Conservation (phyloP, 2,329 filamentous ascomycete species). For the Coccinonectria pachysandricola region DNA sequence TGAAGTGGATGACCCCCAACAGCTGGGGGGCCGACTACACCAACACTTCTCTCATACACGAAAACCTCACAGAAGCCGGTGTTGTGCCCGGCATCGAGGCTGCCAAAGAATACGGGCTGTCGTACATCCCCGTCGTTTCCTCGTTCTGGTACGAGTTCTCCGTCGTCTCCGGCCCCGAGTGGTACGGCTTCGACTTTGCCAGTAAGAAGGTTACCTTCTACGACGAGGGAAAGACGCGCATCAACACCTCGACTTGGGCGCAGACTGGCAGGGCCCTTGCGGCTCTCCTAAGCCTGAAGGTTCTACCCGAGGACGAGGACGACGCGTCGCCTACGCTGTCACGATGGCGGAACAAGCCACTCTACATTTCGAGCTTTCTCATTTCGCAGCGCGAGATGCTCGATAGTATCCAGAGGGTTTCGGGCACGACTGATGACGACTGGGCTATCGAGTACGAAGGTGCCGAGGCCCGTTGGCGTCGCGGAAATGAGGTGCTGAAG, state of each 20-base stretch:
- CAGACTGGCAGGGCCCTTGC: conserved; percentile 49
- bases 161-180: conserved; percentile 25
- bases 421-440: conserved; percentile 44
- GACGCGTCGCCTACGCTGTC: conserved; percentile 22
- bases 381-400: conserved; percentile 56
- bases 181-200: conserved; percentile 40
- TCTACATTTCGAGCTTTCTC: conserved; percentile 46
- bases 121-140: conserved; percentile 42
- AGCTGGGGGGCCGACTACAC: conserved; percentile 31
- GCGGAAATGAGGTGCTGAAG: conserved; percentile 35
- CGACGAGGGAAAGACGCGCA: conserved; percentile 45
- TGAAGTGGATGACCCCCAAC: conserved; percentile 48
- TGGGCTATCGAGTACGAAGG: conserved; percentile 35
- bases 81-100: conserved; percentile 21
- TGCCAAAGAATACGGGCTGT: conserved; percentile 30
- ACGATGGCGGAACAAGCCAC: conserved; percentile 29
- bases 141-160: conserved; percentile 48
- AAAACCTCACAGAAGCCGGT: conserved; percentile 18
- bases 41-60: conserved; percentile 27
- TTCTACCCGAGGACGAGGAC: conserved; percentile 30
- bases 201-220: conserved; percentile 34
- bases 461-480: conserved; percentile 35
- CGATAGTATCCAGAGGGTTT: conserved; percentile 46
- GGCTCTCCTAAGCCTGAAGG: conserved; percentile 33
- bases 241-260: conserved; percentile 48